Base-by-base conservation (phyloP, 2,329 filamentous ascomycete genomes). In the Thielaviopsis euricoi region DNA sequence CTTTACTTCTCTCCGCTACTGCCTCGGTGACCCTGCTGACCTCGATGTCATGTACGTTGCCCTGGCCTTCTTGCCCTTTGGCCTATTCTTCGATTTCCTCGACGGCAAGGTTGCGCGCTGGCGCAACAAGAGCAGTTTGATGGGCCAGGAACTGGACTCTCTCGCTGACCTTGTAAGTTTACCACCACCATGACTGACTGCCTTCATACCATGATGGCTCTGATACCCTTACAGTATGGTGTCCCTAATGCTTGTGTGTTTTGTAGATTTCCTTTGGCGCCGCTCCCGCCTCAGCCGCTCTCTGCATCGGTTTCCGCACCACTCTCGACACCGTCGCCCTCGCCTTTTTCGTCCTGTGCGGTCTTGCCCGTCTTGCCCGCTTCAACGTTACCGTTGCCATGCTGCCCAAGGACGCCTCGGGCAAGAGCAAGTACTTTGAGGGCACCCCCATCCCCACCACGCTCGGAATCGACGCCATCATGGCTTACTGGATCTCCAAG, bases 81-180 rank as follows among this genome's bases (percentile, higher is more conserved):
- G 89, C 5, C 76, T 97, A 13, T 96, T 97, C 75, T 97, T 97
- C 70, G 93, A 98, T 71, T 94, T 95, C 68, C 89, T 97, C 78
- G 93, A 98, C 70, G 93, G 93, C 67, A 93, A 90, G 69, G 90
- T 98, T 58, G 93, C 93, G 62, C 79, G 93, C 63, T 97, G 93
- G 93, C 83, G 93, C 69, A 86, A 89, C 73, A 98, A 96, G 83
- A 93, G 88, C 66, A 94, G 87, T 65, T 76, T 98, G 68, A 97
- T 98, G 91, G 93, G 93, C 13, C 91, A 96, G 71, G 93, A 98
- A 72, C 76, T 98, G 58, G 93, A 98, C 71, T 97, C 91, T 6
- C 77, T 98, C 53, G 93, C 93, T 58, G 93, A 98, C 69, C 70
- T 98, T 76, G 89, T 95, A 84, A 26, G 80, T 15, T 13, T 15